Conservation (phyloP, 176 grass and related monocot species). For the Olyra latifolia region DNA sequence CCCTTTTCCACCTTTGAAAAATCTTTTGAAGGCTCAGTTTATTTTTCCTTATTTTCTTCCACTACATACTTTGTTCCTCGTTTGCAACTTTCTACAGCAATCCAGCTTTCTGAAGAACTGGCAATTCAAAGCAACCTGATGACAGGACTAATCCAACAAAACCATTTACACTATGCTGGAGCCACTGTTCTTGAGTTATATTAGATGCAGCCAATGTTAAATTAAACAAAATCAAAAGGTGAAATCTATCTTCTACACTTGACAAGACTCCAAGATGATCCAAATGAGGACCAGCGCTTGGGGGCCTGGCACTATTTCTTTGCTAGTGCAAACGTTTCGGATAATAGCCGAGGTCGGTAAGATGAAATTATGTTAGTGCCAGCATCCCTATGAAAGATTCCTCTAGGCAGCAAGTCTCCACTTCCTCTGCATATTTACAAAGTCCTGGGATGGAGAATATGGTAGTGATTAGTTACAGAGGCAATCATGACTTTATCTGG, state of each 20-base stretch:
- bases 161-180: constrained; percentile 6
- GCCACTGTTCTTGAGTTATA: neutral
- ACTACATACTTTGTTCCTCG: neutral
- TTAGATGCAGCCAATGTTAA: neutral
- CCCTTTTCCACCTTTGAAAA: neutral
- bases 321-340: neutral
- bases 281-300: neutral
- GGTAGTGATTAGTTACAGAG: neutral
- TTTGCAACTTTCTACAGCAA: neutral
- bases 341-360: neutral
- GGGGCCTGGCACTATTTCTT: neutral
- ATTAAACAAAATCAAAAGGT: neutral
- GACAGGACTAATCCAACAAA: constrained; percentile 15
- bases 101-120: neutral
- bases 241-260: neutral
- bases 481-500: neutral
- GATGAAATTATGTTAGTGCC: neutral
- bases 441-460: neutral
- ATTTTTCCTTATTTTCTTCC: neutral
- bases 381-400: neutral
- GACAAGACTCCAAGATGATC: neutral
- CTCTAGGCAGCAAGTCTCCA: constrained; percentile 16
- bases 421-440: constrained; percentile 36
- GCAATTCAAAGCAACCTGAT: neutral
- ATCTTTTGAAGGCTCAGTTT: neutral